Evolutionary conservation across 2,329 filamentous ascomycete genomes (phyloP), one percentile per base, ranked within the genome.

Genomic region (Pezicula carpinea): DNA sequence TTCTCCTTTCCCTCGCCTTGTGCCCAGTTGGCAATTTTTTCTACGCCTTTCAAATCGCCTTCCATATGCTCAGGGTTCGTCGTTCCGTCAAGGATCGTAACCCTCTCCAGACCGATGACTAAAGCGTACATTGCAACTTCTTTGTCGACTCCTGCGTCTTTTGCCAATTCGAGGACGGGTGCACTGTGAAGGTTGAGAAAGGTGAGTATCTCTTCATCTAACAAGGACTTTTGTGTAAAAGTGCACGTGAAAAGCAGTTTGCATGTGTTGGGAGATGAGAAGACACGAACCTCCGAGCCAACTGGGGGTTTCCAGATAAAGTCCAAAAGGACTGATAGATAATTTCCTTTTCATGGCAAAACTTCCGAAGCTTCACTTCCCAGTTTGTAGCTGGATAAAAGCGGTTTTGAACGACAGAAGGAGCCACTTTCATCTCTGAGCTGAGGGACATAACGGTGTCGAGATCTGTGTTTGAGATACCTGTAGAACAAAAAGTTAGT

Each of bases 381-480:
- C 77, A 86, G 2, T 63, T 59, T 0, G 80, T 85, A 2, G 68
- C 66, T 2, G 68, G 65, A 59, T 83, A 78, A 66, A 93, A 89
- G 2, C 85, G 77, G 59, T 93, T 92, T 67, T 93, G 88, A 5
- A 91, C 82, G 2, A 90, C 75, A 1, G 76, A 71, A 0, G 79
- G 80, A 53, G 75, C 77, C 55, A 80, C 60, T 0, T 57, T 69
- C 17, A 66, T 69, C 15, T 67, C 57, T 1, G 69, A 59, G 49
- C 73, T 71, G 1, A 90, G 66, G 4, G 67, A 64, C 44, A 74
- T 62, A 0, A 93, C 71, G 2, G 79, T 64, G 0, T 71, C 62
- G 2, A 85, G 66, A n/a, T 72, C 69, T n/a, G 79, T 77, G 64
- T 93, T 93, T 45, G 85, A 89, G 46, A 93, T 83, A 34, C 23